Evolutionary conservation across 2,329 filamentous ascomycete species (phyloP).

Genomic region (Fusarium transvaalense): DNA sequence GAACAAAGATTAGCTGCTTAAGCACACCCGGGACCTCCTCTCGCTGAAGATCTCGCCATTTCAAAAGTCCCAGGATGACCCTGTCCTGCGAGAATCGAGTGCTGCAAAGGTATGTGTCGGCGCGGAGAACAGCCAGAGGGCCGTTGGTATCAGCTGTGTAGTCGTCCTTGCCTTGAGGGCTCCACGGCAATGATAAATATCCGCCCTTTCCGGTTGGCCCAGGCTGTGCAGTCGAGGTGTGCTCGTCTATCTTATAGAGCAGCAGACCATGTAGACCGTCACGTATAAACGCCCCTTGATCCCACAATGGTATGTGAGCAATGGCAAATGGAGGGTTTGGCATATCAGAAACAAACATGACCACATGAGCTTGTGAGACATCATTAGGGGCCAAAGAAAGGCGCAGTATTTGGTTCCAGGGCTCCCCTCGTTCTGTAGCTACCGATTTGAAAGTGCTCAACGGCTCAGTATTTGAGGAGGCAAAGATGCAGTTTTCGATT

Average conservation of each 20-base stretch:
- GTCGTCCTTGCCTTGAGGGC: conserved; percentile 73
- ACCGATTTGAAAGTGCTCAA: conserved; percentile 91
- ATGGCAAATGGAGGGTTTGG: conserved; percentile 91
- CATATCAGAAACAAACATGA: conserved; percentile 89
- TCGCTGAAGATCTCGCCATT: conserved; percentile 83
- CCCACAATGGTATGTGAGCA: conserved; percentile 94
- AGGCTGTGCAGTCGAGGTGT: conserved; percentile 76
- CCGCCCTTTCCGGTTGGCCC: conserved; percentile 80
- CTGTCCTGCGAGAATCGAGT: conserved; percentile 95
- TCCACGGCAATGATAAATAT: conserved; percentile 88
- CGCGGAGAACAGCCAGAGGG: conserved; percentile 80
- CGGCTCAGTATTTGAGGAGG: conserved; percentile 82
- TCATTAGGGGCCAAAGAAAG: conserved; percentile 83
- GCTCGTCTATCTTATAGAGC: conserved; percentile 92
- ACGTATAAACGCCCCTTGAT: conserved; percentile 86
- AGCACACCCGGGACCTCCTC: conserved; percentile 80
- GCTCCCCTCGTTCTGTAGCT: conserved; percentile 80
- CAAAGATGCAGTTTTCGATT: conserved; percentile 88
- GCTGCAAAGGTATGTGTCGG: conserved; percentile 92
- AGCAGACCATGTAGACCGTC: conserved; percentile 86
- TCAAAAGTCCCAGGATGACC: conserved; percentile 82
- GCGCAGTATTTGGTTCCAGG: conserved; percentile 90
- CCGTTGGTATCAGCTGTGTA: conserved; percentile 81
- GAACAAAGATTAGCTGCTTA: conserved; percentile 89
- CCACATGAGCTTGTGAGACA: conserved; percentile 84